Percentiles rank a stretch among this genome's conserved stretches.
phyloP scores from a whole-genome alignment of 2,329 filamentous ascomycete species.

The Botryotinia calthae region DNA sequence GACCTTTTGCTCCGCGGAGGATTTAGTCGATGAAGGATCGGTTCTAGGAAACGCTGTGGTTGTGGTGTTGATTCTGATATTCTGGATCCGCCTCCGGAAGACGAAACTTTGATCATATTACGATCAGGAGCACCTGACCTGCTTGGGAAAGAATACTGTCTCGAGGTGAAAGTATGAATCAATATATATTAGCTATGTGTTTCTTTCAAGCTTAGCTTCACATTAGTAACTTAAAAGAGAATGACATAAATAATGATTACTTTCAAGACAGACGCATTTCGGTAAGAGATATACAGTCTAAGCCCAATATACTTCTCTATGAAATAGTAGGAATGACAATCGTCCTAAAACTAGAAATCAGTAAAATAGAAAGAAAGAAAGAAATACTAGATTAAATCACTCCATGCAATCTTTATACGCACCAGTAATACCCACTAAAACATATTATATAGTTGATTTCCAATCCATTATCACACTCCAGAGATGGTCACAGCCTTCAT shows the following conservation, averaged over 20 bases:
- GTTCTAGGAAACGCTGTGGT: neutral
- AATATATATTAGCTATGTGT: neutral
- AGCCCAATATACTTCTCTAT: neutral
- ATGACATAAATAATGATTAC: neutral
- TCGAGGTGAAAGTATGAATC: neutral
- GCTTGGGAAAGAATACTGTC: neutral
- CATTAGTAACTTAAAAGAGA: accelerated
- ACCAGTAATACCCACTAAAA: neutral
- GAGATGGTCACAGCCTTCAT: slow-evolving; percentile 37
- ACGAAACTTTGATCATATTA: neutral
- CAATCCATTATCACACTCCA: slow-evolving; percentile 38
- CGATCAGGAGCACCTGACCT: neutral
- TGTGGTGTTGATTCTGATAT: neutral
- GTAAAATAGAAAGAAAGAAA: neutral
- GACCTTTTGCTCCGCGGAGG: neutral
- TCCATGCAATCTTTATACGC: too few relatives aligned
- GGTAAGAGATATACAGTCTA: neutral
- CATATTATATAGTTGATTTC: neutral
- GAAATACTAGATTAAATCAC: too few relatives aligned
- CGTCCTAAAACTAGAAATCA: neutral
- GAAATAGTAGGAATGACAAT: neutral
- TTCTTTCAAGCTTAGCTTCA: neutral
- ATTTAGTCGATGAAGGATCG: neutral
- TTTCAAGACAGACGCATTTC: neutral
- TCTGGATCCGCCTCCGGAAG: neutral